phyloP scores from a whole-genome alignment of 345 rosid genomes.

The Garcia nutans region DNA sequence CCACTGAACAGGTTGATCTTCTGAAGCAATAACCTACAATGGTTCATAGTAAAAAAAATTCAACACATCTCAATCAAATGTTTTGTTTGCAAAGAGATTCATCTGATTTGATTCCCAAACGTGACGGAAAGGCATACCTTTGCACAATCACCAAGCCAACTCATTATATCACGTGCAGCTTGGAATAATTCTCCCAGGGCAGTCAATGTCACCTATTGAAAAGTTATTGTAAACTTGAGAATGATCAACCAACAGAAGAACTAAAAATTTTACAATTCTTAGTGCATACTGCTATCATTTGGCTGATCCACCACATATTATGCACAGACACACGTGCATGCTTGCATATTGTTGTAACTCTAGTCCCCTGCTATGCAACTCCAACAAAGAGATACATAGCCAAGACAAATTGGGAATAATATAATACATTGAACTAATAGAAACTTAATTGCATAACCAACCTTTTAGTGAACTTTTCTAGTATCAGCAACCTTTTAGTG shows the following conservation, averaged over 20 bases:
- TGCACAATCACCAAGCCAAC: constrained; percentile 96
- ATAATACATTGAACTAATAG: not conserved
- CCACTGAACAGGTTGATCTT: constrained; percentile 86
- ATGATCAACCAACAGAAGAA: not conserved
- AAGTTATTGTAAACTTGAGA: constrained; percentile 14
- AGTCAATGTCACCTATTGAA: constrained; percentile 72
- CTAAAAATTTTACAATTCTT: not conserved
- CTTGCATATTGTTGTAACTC: not conserved
- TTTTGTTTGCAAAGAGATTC: not conserved
- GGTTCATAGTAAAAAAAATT: constrained; percentile 13
- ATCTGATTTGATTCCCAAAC: constrained; percentile 1
- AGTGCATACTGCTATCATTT: not conserved
- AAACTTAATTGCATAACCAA: constrained; percentile 1
- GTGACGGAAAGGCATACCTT: constrained; percentile 44
- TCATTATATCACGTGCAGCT: constrained; percentile 95
- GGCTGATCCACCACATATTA: constrained; percentile 1
- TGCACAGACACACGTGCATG: not conserved
- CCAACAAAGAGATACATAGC: not conserved
- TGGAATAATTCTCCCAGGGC: constrained; percentile 91
- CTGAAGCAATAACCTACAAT: constrained; percentile 72
- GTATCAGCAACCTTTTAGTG: constrained; percentile 4
- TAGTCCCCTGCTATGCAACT: not conserved
- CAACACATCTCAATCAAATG: constrained; percentile 5
- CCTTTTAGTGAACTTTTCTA: not conserved
- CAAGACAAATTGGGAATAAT: constrained; percentile 2